phyloP scores from a whole-genome alignment of 495 filamentous ascomycete species.

The Penicillium lagena region DNA sequence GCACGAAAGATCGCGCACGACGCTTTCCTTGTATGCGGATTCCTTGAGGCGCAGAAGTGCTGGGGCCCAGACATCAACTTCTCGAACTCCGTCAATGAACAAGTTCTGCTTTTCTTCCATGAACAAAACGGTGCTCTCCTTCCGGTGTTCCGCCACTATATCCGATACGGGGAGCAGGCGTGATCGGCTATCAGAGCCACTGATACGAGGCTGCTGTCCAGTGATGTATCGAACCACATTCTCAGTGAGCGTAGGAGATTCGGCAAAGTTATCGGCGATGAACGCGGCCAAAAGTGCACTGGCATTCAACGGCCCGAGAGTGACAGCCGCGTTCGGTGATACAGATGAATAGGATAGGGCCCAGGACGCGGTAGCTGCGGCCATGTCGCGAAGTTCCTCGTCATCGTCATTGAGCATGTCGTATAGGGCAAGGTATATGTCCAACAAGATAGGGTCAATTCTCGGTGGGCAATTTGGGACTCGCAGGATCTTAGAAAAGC shows the following conservation, averaged over 20 bases:
- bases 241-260: conserved; percentile 26
- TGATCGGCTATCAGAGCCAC: conserved; percentile 8
- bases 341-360: conserved; percentile 32
- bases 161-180: conserved; percentile 31
- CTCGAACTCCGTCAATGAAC: conserved; percentile 71
- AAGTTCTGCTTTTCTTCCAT: conserved; percentile 86
- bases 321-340: conserved; percentile 20
- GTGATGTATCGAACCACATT: conserved; percentile 22
- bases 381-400: conserved; percentile 70
- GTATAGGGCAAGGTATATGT: conserved; percentile 48
- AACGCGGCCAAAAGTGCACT: conserved; percentile 38
- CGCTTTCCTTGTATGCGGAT: conserved; percentile 12
- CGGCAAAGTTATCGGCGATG: conserved; percentile 29
- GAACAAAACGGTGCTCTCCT: conserved; percentile 70
- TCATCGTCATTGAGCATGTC: conserved; percentile 82
- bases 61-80: conserved; percentile 58
- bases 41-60: conserved; percentile 30
- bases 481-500: conserved; percentile 25
- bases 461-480: conserved; percentile 13
- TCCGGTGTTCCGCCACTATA: conserved; percentile 42
- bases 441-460: conserved; percentile 26
- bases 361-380: conserved; percentile 46
- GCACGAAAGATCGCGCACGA: conserved; percentile 21
- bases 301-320: conserved; percentile 40
- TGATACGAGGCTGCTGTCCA: conserved; percentile 18